Evolutionary conservation across 164 flowering plant genomes (phyloP), one percentile per base, ranked within the genome.

Genomic region (Stephania japonica): DNA sequence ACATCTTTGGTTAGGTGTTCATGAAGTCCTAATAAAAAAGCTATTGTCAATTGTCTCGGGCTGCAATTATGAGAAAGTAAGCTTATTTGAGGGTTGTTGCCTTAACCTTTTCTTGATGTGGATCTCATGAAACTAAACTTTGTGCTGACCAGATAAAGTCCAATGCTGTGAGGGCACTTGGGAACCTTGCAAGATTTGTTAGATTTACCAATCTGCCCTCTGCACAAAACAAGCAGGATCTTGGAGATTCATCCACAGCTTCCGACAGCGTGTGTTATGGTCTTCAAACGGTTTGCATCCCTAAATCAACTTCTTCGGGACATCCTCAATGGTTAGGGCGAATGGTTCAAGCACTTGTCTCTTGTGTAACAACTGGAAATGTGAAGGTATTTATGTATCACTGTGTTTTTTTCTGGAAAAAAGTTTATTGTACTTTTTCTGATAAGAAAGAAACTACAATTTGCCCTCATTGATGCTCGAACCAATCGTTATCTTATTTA

Each of bases 111-210:
- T 23, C 23, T 72, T 66, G 44, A 49, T 65, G 38, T 42, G 70
- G 27, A 65, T 56, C 73, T 72, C 62, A 63, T 49, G 64, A 49
- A 21, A 24, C 64, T 24, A 23, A 14, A 13, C 67, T 69, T 63
- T 61, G 11, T 59, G 9, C 38, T 23, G 9, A n/a, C 71, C 42
- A 94, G 98, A 77, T 94, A 66, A 94, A 92, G 81, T 87, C 99
- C 77, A 94, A 94, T 91, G 97, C 97, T 80, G 99, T 92, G 67
- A 86, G 99, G 80, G 99, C 97, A 76, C 91, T 94, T 53, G 99
- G 99, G n/a, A 87, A 87, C 83, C 91, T 94, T 75, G 83, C 97
- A 9, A 87, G 97, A 82, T 79, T 83, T 79, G 80, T 87, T 41
- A 81, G 72, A n/a, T 89, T 77, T 78, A 47, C 77, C 43, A 78